phyloP scores from a whole-genome alignment of 148 eudicot genomes.

The Selenicereus undatus region DNA sequence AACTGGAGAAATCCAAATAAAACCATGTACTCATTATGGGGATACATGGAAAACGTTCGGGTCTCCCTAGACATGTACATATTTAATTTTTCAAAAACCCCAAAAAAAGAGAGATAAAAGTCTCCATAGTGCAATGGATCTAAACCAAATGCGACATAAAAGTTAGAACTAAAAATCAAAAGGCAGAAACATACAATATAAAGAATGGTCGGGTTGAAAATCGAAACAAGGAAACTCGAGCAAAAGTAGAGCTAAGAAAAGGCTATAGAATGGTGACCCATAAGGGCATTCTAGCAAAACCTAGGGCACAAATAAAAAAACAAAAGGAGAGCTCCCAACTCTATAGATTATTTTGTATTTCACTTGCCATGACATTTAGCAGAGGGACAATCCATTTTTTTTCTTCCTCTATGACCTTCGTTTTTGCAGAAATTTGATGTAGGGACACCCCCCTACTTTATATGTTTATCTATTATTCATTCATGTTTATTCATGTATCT shows the following conservation, averaged over 20 bases:
- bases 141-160: no score
- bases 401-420: neutral
- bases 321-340: neutral
- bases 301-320: neutral
- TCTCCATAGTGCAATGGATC: neutral
- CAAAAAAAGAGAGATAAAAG: no score
- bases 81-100: no score
- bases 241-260: neutral
- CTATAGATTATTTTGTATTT: neutral
- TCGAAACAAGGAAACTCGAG: neutral
- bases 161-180: no score
- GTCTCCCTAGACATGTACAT: no score
- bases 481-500: neutral
- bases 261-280: neutral
- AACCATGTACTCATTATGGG: neutral
- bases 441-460: neutral
- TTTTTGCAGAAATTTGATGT: no score
- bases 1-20: no score
- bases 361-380: neutral
- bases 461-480: neutral
- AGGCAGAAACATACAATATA: neutral
- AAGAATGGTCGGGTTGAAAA: neutral
- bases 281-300: neutral
- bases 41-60: no score
- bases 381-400: neutral